phyloP scores from a whole-genome alignment of 441 rosid genomes.

The Populus tomentosa region DNA sequence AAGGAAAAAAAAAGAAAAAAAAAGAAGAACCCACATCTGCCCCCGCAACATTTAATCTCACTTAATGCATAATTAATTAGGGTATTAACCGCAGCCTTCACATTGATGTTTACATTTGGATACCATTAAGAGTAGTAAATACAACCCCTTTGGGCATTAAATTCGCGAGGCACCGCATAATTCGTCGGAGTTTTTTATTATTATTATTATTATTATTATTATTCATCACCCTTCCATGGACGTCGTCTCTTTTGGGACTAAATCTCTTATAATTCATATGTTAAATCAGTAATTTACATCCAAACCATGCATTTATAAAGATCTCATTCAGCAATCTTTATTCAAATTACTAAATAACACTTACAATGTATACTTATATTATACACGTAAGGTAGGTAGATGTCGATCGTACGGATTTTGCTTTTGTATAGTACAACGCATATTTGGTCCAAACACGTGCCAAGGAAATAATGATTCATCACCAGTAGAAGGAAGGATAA shows the following conservation, averaged over 20 bases:
- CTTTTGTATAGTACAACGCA: not conserved
- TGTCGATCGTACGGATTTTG: too few relatives aligned
- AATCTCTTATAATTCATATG: too few relatives aligned
- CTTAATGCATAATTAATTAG: not conserved
- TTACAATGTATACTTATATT: too few relatives aligned
- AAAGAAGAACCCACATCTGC: not conserved
- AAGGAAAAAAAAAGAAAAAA: too few relatives aligned
- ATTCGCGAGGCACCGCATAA: slow-evolving; percentile 27
- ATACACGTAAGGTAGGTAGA: too few relatives aligned
- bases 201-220: too few relatives aligned
- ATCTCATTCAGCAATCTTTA: too few relatives aligned
- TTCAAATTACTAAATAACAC: too few relatives aligned
- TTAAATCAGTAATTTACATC: too few relatives aligned
- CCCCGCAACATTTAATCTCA: slow-evolving; percentile 14
- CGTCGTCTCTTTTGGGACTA: too few relatives aligned
- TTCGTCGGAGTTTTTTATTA: not conserved
- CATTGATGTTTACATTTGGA: not conserved
- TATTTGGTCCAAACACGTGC: not conserved
- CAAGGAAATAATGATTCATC: not conserved
- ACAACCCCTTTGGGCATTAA: not conserved
- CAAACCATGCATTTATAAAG: too few relatives aligned
- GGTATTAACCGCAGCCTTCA: not conserved
- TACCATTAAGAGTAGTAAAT: not conserved
- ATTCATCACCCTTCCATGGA: too few relatives aligned
- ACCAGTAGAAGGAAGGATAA: not conserved